Percentiles rank a stretch among this genome's conserved stretches.
Evolutionary conservation across 1,284 basidiomycete species (phyloP).

Genomic region (Earliella scabrosa): DNA sequence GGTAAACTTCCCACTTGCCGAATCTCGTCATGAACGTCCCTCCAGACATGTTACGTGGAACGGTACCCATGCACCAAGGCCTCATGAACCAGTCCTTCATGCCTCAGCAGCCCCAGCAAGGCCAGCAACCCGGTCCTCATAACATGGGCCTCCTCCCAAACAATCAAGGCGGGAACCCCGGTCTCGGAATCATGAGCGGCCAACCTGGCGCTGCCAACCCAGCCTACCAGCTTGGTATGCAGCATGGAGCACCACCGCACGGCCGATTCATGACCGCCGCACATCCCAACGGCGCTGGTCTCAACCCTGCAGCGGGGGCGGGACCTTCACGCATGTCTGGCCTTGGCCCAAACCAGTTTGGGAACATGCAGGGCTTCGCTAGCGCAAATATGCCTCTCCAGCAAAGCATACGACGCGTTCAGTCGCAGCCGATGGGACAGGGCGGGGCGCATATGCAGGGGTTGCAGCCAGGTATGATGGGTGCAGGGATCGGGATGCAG

Average conservation of each 20-base stretch:
- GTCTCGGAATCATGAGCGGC: constrained; percentile 43
- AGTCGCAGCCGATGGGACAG: constrained; percentile 54
- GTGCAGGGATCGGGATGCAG: constrained; percentile 24
- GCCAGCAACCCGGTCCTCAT: constrained; percentile 36
- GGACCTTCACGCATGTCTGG: constrained; percentile 44
- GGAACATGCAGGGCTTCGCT: constrained; percentile 43
- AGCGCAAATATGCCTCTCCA: constrained; percentile 40
- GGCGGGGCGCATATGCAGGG: constrained; percentile 36
- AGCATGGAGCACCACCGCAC: constrained; percentile 22
- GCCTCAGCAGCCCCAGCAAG: constrained; percentile 42
- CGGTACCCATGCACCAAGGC: constrained; percentile 43
- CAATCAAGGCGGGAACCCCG: constrained; percentile 39
- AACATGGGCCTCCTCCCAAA: constrained; percentile 46
- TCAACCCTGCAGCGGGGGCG: constrained; percentile 40
- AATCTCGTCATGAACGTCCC: constrained; percentile 32
- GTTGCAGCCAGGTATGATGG: constrained; percentile 46
- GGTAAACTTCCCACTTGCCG: constrained; percentile 12
- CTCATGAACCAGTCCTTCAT: constrained; percentile 47
- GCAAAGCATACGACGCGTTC: constrained; percentile 48
- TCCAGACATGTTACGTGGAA: constrained; percentile 50
- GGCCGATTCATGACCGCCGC: constrained; percentile 37
- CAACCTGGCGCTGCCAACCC: constrained; percentile 28
- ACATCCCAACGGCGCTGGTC: constrained; percentile 34
- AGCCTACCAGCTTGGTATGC: constrained; percentile 24
- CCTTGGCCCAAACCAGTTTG: constrained; percentile 41